These are phyloP conservation scores for Blastobotrys serpentis DNA, from an alignment of 1,139 yeast species.

Conservation along the genomic window DNA sequence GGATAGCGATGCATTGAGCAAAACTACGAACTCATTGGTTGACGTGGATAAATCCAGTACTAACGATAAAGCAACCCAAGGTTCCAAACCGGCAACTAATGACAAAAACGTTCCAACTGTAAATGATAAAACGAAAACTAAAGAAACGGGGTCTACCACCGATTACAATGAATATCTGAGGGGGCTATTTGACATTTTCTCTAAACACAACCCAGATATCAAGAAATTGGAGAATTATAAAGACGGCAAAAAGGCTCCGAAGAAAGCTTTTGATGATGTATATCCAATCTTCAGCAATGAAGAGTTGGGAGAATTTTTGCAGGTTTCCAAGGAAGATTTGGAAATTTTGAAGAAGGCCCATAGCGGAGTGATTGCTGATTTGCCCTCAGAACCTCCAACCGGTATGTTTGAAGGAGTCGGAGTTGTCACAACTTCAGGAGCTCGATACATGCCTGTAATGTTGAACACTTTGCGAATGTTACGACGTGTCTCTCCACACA, in stretches of 20 bases:
- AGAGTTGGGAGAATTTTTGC: conserved; percentile 53
- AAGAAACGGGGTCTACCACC: background rate
- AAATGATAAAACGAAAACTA: background rate
- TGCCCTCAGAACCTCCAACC: conserved; percentile 45
- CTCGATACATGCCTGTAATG: conserved; percentile 70
- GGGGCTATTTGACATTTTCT: conserved; percentile 15
- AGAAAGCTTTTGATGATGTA: conserved; percentile 28
- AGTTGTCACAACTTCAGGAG: conserved; percentile 81
- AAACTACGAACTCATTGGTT: conserved; percentile 3
- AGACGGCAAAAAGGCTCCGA: conserved; percentile 24
- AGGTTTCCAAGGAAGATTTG: conserved; percentile 50
- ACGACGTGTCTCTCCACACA: conserved; percentile 58
- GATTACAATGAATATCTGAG: background rate
- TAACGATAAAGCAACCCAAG: background rate
- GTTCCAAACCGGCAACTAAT: background rate
- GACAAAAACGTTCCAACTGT: background rate
- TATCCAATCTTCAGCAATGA: conserved; percentile 38
- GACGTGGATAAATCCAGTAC: conserved; percentile 1
- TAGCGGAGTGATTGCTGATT: conserved; percentile 45
- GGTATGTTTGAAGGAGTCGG: conserved; percentile 56
- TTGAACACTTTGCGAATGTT: conserved; percentile 63
- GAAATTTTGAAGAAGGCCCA: conserved; percentile 54
- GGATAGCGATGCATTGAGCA: conserved; percentile 11
- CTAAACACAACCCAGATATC: conserved; percentile 14
- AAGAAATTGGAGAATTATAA: conserved; percentile 25